Base-by-base conservation (phyloP, 345 rosid genomes). In the Populus euphratica region DNA sequence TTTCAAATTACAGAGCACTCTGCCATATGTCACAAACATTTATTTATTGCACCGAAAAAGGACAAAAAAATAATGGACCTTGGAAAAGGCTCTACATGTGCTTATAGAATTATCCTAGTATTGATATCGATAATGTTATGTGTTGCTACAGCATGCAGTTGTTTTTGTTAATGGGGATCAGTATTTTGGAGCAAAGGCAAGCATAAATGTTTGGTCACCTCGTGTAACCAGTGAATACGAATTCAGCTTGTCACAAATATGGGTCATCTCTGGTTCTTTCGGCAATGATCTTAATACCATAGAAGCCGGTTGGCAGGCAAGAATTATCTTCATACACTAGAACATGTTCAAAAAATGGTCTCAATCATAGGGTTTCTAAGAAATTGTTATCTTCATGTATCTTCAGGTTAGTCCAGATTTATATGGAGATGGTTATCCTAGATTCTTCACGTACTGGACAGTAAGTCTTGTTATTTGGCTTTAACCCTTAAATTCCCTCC, bases 221-320 rank as follows among this genome's bases (percentile, higher is more conserved):
- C 65, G 68, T 2, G 85, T 82, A 4, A 72, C 82, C 8, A 54
- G 73, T 38, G 73, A 20, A 61, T 59, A 78, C 39, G 85, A 82
- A 59, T 82, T 82, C 70, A 82, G 85, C 61, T 43, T 82, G 77
- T 82, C 85, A 52, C 85, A 82, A 67, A 78, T 82, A 2, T 82
- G 85, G 85, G 64, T 82, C 59, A 82, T 82, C 62, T 82, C 85
- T 39, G 85, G 85, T 38, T 82, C 85, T 18, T 82, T 82, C 63
- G 82, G 82, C 47, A 72, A 78, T 59, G 85, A 82, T 78, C 68
- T 82, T 56, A 82, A 82, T 25, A 82, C 85, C 67, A 82, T 82
- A 36, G 85, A 82, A 75, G 85, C 85, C 23, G 85, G 85, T 76
- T 82, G 85, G 85, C 85, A 82, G 82, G 85, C 68, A 82, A 71